Conservation (phyloP, 2,329 filamentous ascomycete genomes). For the Monosporascus sp. region DNA sequence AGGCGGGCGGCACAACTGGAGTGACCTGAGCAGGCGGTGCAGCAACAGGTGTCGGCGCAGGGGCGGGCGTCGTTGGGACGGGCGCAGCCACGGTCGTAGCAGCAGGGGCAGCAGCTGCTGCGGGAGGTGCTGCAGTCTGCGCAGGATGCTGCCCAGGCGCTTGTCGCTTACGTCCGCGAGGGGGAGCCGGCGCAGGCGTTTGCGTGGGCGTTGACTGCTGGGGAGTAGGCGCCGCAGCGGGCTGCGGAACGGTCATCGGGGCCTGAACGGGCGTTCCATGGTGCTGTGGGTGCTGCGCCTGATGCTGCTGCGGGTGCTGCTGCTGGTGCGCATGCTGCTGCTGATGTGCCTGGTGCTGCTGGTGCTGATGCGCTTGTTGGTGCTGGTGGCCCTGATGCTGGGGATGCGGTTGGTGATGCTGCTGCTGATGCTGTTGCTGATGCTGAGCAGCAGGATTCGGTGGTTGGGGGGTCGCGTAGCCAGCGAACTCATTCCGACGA, state of each 20-base stretch:
- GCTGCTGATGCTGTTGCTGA: conserved; percentile 28
- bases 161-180: conserved; percentile 30
- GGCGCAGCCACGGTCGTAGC: conserved; percentile 26
- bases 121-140: conserved; percentile 22
- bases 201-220: conserved; percentile 31
- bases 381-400: conserved; percentile 14
- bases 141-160: conserved; percentile 25
- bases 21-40: conserved; percentile 25
- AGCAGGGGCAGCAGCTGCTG: conserved; percentile 24
- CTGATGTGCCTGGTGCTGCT: conserved; percentile 32
- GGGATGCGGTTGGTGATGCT: conserved; percentile 28
- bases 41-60: conserved; percentile 29
- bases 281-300: conserved; percentile 26
- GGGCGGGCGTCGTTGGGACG: conserved; percentile 28
- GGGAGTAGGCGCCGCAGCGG: conserved; percentile 24
- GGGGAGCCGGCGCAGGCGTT: conserved; percentile 26
- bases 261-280: conserved; percentile 31
- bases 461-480: conserved; percentile 17
- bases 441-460: conserved; percentile 28
- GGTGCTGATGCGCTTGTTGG: conserved; percentile 27
- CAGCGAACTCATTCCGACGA: conserved; percentile 39
- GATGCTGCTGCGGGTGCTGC: conserved; percentile 24
- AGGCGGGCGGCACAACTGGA: conserved; percentile 23
- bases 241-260: conserved; percentile 30
- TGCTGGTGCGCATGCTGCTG: conserved; percentile 28